Conservation (phyloP, 352 stramenopile genomes). For the Globisporangium okanoganense region DNA sequence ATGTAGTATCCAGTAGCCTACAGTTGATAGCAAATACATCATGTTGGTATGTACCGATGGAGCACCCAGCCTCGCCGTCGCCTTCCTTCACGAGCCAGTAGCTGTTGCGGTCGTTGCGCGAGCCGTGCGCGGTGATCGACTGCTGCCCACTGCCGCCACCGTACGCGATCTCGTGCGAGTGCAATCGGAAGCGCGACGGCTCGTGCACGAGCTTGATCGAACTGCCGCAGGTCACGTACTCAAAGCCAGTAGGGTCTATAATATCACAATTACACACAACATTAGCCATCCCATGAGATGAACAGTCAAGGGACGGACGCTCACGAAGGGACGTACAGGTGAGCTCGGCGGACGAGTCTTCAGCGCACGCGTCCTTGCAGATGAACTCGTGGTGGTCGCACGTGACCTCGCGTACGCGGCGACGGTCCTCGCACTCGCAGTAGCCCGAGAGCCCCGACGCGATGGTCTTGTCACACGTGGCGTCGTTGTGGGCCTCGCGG, state of each 20-base stretch:
- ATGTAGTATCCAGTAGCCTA: neutral
- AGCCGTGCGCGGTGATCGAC: slow-evolving; percentile 64
- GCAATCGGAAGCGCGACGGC: slow-evolving; percentile 62
- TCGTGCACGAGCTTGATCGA: slow-evolving; percentile 85
- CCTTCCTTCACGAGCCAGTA: slow-evolving; percentile 86
- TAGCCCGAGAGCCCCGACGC: slow-evolving; percentile 49
- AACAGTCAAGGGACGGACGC: neutral
- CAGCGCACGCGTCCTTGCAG: slow-evolving; percentile 59
- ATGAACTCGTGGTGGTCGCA: slow-evolving; percentile 82
- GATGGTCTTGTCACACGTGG: slow-evolving; percentile 48
- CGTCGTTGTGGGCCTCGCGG: slow-evolving; percentile 62
- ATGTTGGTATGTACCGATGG: slow-evolving; percentile 28
- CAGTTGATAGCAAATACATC: too few relatives aligned
- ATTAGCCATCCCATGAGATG: neutral
- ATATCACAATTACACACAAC: neutral
- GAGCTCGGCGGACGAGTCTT: slow-evolving; percentile 72
- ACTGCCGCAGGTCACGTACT: slow-evolving; percentile 80
- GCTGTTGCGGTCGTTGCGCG: slow-evolving; percentile 80
- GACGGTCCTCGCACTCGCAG: slow-evolving; percentile 78
- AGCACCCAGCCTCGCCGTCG: slow-evolving; percentile 42
- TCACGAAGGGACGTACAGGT: slow-evolving; percentile 35
- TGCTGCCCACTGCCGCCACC: slow-evolving; percentile 76
- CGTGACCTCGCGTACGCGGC: slow-evolving; percentile 65
- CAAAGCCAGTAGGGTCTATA: slow-evolving; percentile 66
- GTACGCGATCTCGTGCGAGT: slow-evolving; percentile 84